A percentile compares a stretch with the other conserved stretches of the same genome.
These are phyloP conservation scores for Fusarium circinatum DNA, from an alignment of 2,329 filamentous ascomycete genomes.

Conservation along the genomic window DNA sequence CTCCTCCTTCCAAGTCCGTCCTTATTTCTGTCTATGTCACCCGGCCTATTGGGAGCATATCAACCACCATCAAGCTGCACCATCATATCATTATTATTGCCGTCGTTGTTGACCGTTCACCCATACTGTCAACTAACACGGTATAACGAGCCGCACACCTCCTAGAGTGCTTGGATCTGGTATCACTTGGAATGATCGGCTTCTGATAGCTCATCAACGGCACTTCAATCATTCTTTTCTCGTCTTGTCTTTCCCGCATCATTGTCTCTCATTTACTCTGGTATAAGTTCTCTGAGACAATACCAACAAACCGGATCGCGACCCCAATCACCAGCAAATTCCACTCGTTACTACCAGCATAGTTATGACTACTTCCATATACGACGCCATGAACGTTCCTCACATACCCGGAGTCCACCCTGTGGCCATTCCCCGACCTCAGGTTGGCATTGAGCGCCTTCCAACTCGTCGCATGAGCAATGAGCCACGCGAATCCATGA, in stretches of 20 bases:
- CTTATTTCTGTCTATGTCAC: conserved; percentile 29
- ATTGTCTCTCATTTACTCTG: not conserved
- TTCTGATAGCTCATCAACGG: conserved; percentile 1
- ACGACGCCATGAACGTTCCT: conserved; percentile 55
- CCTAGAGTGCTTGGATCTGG: conserved; percentile 15
- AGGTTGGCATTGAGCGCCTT: conserved; percentile 83
- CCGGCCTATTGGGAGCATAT: conserved; percentile 28
- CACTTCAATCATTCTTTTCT: conserved; percentile 1
- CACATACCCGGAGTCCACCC: conserved; percentile 58
- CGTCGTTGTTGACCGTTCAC: conserved; percentile 18
- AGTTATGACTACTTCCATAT: conserved; percentile 54
- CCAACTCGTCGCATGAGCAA: conserved; percentile 75
- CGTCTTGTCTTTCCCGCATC: not conserved
- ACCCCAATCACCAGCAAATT: not conserved
- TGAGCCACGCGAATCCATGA: conserved; percentile 90
- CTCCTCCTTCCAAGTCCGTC: conserved; percentile 39
- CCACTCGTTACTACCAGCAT: conserved; percentile 5
- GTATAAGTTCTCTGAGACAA: not conserved
- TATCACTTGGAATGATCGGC: conserved; percentile 12
- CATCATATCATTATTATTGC: conserved; percentile 8
- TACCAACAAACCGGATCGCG: not conserved
- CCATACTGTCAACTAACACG: conserved; percentile 6
- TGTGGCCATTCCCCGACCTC: conserved; percentile 74
- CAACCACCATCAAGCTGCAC: conserved; percentile 9
- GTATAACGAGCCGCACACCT: conserved; percentile 15